Evolutionary conservation across 306 rosid species (phyloP).

Genomic region (Prunus padus): DNA sequence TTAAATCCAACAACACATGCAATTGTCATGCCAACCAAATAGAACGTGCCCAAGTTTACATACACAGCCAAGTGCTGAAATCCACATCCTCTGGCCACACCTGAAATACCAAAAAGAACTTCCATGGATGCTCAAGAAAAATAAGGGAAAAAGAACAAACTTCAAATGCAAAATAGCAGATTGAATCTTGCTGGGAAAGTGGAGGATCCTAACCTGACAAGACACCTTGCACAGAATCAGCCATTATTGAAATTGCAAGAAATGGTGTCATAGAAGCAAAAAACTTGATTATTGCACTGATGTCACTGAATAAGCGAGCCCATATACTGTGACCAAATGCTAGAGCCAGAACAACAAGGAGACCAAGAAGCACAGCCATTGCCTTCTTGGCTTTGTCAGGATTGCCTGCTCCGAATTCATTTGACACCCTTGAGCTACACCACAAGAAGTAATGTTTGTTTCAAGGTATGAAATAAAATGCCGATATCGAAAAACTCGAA

Average conservation of each 20-base stretch:
- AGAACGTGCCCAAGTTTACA: constrained; percentile 65
- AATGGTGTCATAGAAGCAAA: constrained; percentile 75
- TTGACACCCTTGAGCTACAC: constrained; percentile 77
- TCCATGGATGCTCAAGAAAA: neutral
- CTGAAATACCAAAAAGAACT: constrained; percentile 37
- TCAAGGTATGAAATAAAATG: constrained; percentile 19
- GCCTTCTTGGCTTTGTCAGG: constrained; percentile 63
- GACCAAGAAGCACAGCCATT: constrained; percentile 58
- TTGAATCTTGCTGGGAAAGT: neutral
- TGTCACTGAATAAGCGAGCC: constrained; percentile 59
- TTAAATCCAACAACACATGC: constrained; percentile 59
- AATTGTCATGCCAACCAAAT: constrained; percentile 64
- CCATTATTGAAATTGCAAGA: constrained; percentile 51
- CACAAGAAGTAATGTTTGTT: neutral
- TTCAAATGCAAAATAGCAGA: neutral
- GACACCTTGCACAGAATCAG: constrained; percentile 73
- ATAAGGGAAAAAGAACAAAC: neutral
- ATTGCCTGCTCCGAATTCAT: constrained; percentile 80
- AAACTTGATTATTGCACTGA: constrained; percentile 36
- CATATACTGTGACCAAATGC: constrained; percentile 60
- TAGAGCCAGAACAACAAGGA: constrained; percentile 45
- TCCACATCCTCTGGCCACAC: constrained; percentile 85
- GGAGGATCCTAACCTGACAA: constrained; percentile 62
- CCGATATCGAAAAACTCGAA: neutral
- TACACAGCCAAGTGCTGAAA: constrained; percentile 68